Percentiles rank a stretch among this genome's conserved stretches.
These are phyloP conservation scores for Hura crepitans DNA, from an alignment of 441 rosid genomes.

Conservation along the genomic window DNA sequence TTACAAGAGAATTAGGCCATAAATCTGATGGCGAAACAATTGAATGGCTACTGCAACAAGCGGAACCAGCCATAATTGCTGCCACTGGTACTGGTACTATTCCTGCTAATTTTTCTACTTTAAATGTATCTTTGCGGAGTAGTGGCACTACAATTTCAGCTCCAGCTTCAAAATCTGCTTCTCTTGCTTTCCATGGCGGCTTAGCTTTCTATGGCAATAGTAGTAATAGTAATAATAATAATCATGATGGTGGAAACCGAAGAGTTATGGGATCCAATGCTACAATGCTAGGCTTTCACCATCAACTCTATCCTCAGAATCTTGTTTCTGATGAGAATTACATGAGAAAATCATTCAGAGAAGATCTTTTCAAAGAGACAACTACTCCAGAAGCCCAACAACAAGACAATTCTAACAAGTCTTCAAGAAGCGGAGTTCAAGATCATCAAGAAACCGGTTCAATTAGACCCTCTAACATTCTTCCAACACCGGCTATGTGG, in stretches of 20 bases:
- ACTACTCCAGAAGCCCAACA: constrained; percentile 20
- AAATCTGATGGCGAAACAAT: constrained; percentile 92
- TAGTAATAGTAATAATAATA: constrained; percentile 8
- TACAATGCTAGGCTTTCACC: constrained; percentile 53
- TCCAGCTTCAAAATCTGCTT: constrained; percentile 48
- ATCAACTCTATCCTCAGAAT: constrained; percentile 53
- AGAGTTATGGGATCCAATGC: constrained; percentile 35
- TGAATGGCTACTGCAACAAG: constrained; percentile 89
- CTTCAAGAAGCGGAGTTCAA: constrained; percentile 32
- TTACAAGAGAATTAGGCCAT: constrained; percentile 86
- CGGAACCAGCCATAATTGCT: constrained; percentile 78
- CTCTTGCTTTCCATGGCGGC: constrained; percentile 44
- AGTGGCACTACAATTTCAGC: constrained; percentile 48
- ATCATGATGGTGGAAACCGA: constrained; percentile 30
- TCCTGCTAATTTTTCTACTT: constrained; percentile 74
- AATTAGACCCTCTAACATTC: constrained; percentile 31
- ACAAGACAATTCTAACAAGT: constrained; percentile 29
- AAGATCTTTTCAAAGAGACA: constrained; percentile 63
- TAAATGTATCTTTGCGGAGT: constrained; percentile 58
- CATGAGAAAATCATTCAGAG: constrained; percentile 45
- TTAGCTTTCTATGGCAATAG: constrained; percentile 38
- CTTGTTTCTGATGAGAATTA: constrained; percentile 42
- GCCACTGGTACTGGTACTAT: constrained; percentile 85
- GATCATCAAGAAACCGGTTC: constrained; percentile 47
- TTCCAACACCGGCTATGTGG: constrained; percentile 66